Base-by-base conservation (phyloP, 1,284 basidiomycete genomes). In the Boletus smithii region DNA sequence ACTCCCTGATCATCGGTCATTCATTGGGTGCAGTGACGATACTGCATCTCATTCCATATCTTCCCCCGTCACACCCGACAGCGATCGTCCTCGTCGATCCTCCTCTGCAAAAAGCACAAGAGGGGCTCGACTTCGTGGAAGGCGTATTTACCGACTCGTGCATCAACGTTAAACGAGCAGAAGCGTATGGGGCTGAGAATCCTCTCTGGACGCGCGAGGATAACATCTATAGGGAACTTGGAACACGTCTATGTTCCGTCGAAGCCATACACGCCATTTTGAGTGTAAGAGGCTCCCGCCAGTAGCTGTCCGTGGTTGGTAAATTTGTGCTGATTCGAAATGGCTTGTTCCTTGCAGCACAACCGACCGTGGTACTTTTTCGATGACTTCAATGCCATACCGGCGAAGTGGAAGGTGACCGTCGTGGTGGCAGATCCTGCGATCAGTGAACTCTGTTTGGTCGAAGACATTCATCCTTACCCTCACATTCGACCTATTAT, bases 81-180 rank as follows among this genome's bases (percentile, higher is more conserved):
- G 53, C 53, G 3, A 49, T 65, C 16, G 8, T 63, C 20, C 58
- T 62, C 16, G 40, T 62, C 24, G 60, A 62, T 33, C 51, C 61
- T 1, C 30, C 54, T 10, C 23, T 64, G 35, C 17, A 50, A 3
- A 5, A 13, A 1, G 0, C n/a, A 0, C 8, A 10, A 1, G 48
- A 53, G 22, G 24, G 16, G 10, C 14, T 50, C 17, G 41, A 45
- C n/a, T 13, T 38, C 2, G 0, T 42, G 13, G 39, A 46, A 2
- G 4, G 3, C n/a, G 8, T 20, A 10, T 36, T 48, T 3, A 18
- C 30, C 5, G 40, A 52, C 0, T 16, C 14, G 0, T 39, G 48
- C 13, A 14, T 31, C 24, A 32, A 53, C 5, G 29, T 47, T 2
- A 46, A 51, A 32, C 24, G 26, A 2, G 48, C 50, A 8, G 44